Evolutionary conservation across 1,284 basidiomycete genomes (phyloP).

Genomic region (Golubevia pallescens): DNA sequence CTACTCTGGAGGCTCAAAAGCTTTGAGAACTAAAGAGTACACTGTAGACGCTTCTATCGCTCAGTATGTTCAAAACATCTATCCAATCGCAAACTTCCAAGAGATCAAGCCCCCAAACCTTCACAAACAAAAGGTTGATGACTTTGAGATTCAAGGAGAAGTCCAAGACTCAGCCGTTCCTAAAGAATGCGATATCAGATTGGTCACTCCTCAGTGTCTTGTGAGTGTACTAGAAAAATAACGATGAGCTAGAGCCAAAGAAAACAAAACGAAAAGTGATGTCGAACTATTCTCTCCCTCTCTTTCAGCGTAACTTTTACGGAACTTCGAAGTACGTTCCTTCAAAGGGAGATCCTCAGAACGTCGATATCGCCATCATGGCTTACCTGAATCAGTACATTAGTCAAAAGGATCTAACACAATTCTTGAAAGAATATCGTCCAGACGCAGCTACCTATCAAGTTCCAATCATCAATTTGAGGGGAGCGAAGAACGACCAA

Average conservation of each 20-base stretch:
- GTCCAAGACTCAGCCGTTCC: neutral
- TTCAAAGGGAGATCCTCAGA: no score
- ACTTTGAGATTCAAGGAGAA: neutral
- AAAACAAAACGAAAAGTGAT: no score
- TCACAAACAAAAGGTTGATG: no score
- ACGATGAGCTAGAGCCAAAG: no score
- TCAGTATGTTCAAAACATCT: slow-evolving; percentile 6
- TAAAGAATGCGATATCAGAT: slow-evolving; percentile 2
- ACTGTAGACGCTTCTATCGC: slow-evolving; percentile 13
- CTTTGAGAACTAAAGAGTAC: slow-evolving; percentile 9
- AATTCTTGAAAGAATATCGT: neutral
- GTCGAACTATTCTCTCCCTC: no score
- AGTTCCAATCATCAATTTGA: neutral
- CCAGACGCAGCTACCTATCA: neutral
- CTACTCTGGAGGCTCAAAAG: slow-evolving; percentile 3
- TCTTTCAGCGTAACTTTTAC: slow-evolving; percentile 6
- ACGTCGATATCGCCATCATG: neutral
- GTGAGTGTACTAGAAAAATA: no score
- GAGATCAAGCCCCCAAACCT: neutral
- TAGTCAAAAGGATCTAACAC: neutral
- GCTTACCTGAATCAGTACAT: neutral
- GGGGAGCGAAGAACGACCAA: neutral
- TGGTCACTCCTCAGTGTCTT: neutral
- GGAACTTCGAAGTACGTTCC: slow-evolving; percentile 5
- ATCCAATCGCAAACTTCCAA: slow-evolving; percentile 9